Percentiles rank a stretch among this genome's conserved stretches.
These are phyloP conservation scores for Erysimum cheiranthoides DNA, from an alignment of 345 rosid species.

Conservation along the genomic window DNA sequence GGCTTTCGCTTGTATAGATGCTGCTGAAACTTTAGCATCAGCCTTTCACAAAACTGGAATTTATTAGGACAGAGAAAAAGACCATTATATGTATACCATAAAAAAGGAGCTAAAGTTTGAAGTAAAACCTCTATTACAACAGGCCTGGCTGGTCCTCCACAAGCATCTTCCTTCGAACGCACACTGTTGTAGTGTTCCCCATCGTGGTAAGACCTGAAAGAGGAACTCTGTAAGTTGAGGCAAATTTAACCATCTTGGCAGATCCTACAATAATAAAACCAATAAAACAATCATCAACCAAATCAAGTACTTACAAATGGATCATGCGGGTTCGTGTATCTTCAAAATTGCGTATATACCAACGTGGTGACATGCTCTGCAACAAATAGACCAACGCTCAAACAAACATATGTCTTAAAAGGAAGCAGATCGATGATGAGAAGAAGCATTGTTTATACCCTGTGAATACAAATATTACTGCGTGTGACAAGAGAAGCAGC, in stretches of 20 bases:
- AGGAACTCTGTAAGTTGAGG: background rate
- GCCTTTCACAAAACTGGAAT: slow-evolving; percentile 74
- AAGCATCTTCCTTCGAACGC: slow-evolving; percentile 71
- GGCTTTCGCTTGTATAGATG: slow-evolving; percentile 70
- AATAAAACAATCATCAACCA: background rate
- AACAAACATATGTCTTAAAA: background rate
- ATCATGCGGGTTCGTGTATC: slow-evolving; percentile 66
- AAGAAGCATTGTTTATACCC: slow-evolving; percentile 51
- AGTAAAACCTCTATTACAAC: slow-evolving; percentile 72
- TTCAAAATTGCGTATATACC: slow-evolving; percentile 88
- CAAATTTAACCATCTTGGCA: slow-evolving; percentile 1
- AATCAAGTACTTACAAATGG: slow-evolving; percentile 72
- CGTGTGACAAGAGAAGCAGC: slow-evolving; percentile 91
- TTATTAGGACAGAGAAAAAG: slow-evolving; percentile 50
- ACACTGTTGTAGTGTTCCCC: slow-evolving; percentile 94
- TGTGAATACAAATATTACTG: slow-evolving; percentile 85
- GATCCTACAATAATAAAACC: background rate
- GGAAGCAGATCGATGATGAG: background rate
- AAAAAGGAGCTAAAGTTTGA: slow-evolving; percentile 9
- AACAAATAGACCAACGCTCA: background rate
- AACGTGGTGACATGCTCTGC: slow-evolving; percentile 85
- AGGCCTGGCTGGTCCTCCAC: slow-evolving; percentile 76
- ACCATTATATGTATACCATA: slow-evolving; percentile 1
- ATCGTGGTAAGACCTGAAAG: slow-evolving; percentile 86
- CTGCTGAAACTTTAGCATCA: slow-evolving; percentile 81